Evolutionary conservation across 192 early-diverging fungal species (phyloP).

Genomic region (Mortierella alpina): DNA sequence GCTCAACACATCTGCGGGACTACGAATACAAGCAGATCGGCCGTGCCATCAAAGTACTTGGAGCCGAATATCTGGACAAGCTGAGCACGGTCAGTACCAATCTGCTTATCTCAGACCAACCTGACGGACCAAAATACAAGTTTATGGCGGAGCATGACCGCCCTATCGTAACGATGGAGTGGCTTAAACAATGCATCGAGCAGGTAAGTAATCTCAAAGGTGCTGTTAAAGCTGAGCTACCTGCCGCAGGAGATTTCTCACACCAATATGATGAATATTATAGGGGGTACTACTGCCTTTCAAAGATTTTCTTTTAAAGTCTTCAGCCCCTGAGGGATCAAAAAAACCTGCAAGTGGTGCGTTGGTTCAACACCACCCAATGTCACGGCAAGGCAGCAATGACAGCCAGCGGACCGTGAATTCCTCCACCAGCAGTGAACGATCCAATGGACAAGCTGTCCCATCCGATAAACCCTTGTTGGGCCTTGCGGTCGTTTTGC

Average conservation of each 20-base stretch:
- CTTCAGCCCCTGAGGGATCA: neutral
- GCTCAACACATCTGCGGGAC: conserved; percentile 7
- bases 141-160: conserved; percentile 16
- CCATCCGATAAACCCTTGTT: conserved; percentile 23
- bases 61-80: conserved; percentile 17
- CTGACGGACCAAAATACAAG: conserved; percentile 26
- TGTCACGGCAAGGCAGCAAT: neutral
- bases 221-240: neutral
- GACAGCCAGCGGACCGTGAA: conserved; percentile 4
- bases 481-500: conserved; percentile 19
- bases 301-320: conserved; percentile 12
- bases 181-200: conserved; percentile 24
- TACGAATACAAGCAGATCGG: conserved; percentile 17
- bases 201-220: conserved; percentile 12
- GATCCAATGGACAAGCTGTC: conserved; percentile 1
- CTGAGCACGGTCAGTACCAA: conserved; percentile 20
- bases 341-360: conserved; percentile 3
- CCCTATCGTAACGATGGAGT: conserved; percentile 27
- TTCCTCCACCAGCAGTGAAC: neutral
- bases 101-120: conserved; percentile 20
- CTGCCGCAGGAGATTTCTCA: neutral
- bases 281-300: conserved; percentile 14
- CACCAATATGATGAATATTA: neutral
- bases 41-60: conserved; percentile 26
- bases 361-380: neutral